Percentiles rank a stretch among this genome's conserved stretches.
Conservation (phyloP, 495 filamentous ascomycete genomes). For the Penicillium pancosmium region DNA sequence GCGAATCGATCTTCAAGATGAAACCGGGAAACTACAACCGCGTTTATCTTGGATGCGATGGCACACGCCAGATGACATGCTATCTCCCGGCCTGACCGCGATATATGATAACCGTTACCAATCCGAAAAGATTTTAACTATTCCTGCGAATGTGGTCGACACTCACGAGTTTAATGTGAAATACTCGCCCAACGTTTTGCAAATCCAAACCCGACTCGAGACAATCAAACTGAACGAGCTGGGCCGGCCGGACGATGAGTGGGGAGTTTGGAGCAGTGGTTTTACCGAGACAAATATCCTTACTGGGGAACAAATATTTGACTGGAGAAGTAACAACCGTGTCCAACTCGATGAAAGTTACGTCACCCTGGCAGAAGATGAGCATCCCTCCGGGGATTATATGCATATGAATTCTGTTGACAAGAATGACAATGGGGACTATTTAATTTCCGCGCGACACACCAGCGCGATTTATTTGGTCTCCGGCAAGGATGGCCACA, state of each 20-base stretch:
- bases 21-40: not conserved
- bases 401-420: constrained; percentile 57
- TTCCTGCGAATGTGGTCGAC: constrained; percentile 11
- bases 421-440: constrained; percentile 49
- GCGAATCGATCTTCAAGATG: constrained; percentile 5
- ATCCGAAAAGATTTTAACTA: not conserved
- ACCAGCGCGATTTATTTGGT: constrained; percentile 51
- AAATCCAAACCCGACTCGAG: not conserved
- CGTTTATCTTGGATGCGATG: constrained; percentile 10
- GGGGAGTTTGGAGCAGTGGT: not conserved
- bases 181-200: constrained; percentile 4
- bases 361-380: not conserved
- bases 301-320: constrained; percentile 8
- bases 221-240: not conserved
- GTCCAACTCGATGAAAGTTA: constrained; percentile 9
- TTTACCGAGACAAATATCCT: constrained; percentile 9
- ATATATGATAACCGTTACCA: constrained; percentile 11
- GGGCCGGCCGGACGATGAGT: constrained; percentile 3
- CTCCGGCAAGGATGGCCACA: constrained; percentile 49
- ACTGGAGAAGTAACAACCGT: constrained; percentile 4
- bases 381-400: constrained; percentile 24
- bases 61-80: constrained; percentile 5
- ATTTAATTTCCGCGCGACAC: constrained; percentile 51
- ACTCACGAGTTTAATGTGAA: constrained; percentile 14
- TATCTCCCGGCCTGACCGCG: not conserved